These are phyloP conservation scores for Wickerhamiella hasegawae DNA, from an alignment of 805 yeast species.

Conservation along the genomic window DNA sequence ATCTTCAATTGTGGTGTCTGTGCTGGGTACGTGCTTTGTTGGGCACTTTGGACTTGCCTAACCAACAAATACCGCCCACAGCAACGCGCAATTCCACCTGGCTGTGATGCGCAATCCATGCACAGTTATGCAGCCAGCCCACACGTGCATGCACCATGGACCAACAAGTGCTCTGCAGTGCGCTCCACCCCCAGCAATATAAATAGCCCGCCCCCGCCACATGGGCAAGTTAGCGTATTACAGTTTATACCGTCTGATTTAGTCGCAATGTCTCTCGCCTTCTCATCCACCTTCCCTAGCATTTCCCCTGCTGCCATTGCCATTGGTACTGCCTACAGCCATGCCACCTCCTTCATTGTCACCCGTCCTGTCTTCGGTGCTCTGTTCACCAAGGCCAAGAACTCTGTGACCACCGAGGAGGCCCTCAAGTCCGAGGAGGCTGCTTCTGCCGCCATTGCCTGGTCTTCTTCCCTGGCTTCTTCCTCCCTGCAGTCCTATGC, in stretches of 20 bases:
- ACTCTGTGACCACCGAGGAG: conserved; percentile 21
- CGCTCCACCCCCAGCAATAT: no score
- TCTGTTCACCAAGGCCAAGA: conserved; percentile 23
- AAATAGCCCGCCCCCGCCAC: no score
- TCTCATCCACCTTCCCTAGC: conserved; percentile 13
- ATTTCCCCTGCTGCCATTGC: conserved; percentile 21
- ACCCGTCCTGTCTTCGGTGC: conserved; percentile 26
- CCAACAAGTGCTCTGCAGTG: no score
- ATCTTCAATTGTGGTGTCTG: no score
- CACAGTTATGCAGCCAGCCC: no score
- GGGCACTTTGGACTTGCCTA: no score
- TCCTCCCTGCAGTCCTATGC: conserved; percentile 28
- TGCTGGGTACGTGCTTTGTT: no score
- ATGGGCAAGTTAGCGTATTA: no score
- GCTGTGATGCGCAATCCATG: no score
- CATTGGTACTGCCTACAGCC: conserved; percentile 25
- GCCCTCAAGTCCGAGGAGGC: conserved; percentile 24
- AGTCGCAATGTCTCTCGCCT: conserved; percentile 12
- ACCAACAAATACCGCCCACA: no score
- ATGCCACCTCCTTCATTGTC: conserved; percentile 21
- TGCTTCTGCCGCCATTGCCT: conserved; percentile 22
- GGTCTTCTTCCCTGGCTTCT: conserved; percentile 21
- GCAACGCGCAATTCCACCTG: no score
- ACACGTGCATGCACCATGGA: no score
- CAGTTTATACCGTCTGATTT: not conserved